Evolutionary conservation across 2,329 filamentous ascomycete genomes (phyloP).

Genomic region (Clonostachys solani): DNA sequence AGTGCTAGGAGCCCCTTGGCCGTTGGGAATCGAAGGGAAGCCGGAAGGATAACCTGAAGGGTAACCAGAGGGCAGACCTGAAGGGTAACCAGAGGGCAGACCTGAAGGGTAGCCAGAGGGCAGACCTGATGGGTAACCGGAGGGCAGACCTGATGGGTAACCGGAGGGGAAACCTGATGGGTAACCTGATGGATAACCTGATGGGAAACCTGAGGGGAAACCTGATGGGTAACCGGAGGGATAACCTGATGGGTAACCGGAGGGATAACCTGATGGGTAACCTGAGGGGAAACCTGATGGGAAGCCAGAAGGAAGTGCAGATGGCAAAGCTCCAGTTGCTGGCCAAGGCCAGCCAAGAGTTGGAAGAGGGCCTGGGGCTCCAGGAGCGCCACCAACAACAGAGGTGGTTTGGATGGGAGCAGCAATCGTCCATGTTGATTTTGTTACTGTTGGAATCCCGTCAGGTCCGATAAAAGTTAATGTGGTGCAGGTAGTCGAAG

Average conservation of each 20-base stretch:
- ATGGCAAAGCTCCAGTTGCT: neutral
- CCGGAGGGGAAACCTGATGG: too few species aligned
- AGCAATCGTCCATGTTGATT: conserved; percentile 15
- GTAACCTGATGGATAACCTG: too few species aligned
- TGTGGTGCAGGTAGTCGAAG: conserved; percentile 3
- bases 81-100: too few species aligned
- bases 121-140: too few species aligned
- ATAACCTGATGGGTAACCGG: neutral
- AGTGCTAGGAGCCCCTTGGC: conserved; percentile 4
- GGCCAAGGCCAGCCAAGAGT: conserved; percentile 2
- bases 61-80: too few species aligned
- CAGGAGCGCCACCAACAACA: neutral
- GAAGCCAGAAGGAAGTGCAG: conserved; percentile 1
- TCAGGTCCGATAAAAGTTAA: conserved; percentile 10
- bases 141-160: too few species aligned
- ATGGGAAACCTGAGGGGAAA: too few species aligned
- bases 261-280: neutral
- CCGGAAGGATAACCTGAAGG: too few species aligned
- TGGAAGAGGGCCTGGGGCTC: neutral
- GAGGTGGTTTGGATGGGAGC: conserved; percentile 1
- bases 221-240: too few species aligned
- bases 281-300: too few species aligned
- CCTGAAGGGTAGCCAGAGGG: too few species aligned
- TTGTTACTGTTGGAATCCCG: conserved; percentile 18
- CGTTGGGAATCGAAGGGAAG: too few species aligned